Base-by-base conservation (phyloP, 306 rosid genomes). In the Sicyos baderoa region DNA sequence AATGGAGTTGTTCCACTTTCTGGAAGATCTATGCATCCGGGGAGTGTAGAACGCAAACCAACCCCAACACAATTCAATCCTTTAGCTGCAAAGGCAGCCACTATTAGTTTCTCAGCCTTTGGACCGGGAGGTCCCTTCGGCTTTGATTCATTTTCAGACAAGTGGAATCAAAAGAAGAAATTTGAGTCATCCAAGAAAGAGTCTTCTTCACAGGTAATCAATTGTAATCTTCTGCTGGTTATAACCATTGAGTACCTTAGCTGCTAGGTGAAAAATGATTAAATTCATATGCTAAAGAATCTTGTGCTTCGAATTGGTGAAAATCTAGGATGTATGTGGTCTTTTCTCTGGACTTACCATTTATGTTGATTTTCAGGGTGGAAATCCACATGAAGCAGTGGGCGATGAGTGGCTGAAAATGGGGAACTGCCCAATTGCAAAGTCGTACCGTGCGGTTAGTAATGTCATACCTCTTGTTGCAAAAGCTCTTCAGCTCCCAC, bases 1-100 rank as follows among this genome's bases (percentile, higher is more conserved):
- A 94, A 93, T n/a, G 98, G 98, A 25, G 96, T 93, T 23, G 98
- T 93, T 54, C 98, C 98, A 70, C 85, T 93, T 35, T 81, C 93
- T 52, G 90, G 76, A 75, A 82, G 88, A 77, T 74, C 96, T 55
- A 81, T 71, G 74, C 84, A 19, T 76, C 73, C 84, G 23, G 84
- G 81, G 81, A 79, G 79, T 74, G 86, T 78, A 52, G 81, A 74
- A 75, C 74, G 72, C 10, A 79, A 82, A 45, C 75, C 66, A 78
- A 77, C 87, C 62, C 80, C 87, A 49, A 71, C 86, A 51, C 84
- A 82, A 71, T 93, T 93, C 76, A 88, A 93, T 81, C 98, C 98
- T 62, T 84, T 93, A 77, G 97, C 98, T 70, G 98, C 98, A 54
- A 89, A 77, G 85, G 98, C 98, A 53, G 98, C 98, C 71, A 93